Evolutionary conservation across 148 eudicot genomes (phyloP).

Genomic region (Tetragonia tetragonoides): DNA sequence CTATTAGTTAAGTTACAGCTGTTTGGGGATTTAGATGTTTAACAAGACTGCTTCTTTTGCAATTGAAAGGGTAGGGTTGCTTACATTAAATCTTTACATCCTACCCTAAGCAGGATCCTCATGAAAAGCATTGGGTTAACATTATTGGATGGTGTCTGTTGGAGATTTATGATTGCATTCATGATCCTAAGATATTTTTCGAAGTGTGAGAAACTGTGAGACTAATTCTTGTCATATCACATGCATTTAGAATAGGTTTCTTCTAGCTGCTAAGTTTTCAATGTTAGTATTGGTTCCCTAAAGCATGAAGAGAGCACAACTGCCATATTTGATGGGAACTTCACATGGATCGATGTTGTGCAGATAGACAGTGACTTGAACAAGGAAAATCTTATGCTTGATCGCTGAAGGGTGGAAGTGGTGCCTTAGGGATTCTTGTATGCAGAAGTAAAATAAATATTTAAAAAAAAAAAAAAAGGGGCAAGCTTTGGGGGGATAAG

Average conservation of each 20-base stretch:
- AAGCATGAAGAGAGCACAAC: neutral
- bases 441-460: neutral
- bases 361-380: neutral
- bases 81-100: neutral
- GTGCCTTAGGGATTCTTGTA: neutral
- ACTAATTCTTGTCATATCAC: no score
- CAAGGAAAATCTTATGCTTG: neutral
- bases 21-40: neutral
- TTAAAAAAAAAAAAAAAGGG: no score
- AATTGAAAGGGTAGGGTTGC: neutral
- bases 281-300: neutral
- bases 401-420: neutral
- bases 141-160: neutral
- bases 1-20: neutral
- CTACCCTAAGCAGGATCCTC: neutral
- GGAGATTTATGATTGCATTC: neutral
- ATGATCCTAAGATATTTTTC: neutral
- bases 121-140: neutral
- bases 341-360: neutral
- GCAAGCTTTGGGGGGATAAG: no score
- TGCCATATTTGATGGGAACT: neutral
- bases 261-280: neutral
- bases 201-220: neutral
- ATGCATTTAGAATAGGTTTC: neutral
- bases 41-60: neutral